Percentiles rank a stretch among this genome's conserved stretches.
phyloP scores from a whole-genome alignment of 2,329 filamentous ascomycete genomes.

The Polychaeton citri region DNA sequence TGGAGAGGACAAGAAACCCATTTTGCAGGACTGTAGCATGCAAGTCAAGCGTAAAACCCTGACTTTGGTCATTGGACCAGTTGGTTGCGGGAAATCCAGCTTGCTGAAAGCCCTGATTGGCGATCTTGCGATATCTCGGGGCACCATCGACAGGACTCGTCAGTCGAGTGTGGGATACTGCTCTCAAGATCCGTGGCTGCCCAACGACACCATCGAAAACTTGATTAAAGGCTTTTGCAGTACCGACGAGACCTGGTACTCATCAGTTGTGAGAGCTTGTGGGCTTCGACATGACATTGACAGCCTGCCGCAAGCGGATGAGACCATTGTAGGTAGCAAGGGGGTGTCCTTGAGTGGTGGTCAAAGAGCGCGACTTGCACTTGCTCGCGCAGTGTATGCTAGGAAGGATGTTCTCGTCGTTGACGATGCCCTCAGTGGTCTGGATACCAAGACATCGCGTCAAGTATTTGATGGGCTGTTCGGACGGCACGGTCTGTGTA shows the following conservation, averaged over 20 bases:
- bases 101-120: too few relatives aligned
- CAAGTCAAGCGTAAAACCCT: too few relatives aligned
- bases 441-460: constrained; percentile 46
- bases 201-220: constrained; percentile 7
- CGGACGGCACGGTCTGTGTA: constrained; percentile 28
- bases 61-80: too few relatives aligned
- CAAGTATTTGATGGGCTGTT: constrained; percentile 31
- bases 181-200: constrained; percentile 9
- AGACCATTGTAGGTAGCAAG: constrained; percentile 71
- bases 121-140: constrained; percentile 2
- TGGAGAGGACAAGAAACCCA: too few relatives aligned
- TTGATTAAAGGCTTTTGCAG: too few relatives aligned
- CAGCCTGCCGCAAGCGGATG: constrained; percentile 62
- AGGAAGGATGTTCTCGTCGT: constrained; percentile 62
- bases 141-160: not conserved
- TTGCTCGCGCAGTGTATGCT: constrained; percentile 70
- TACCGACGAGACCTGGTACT: constrained; percentile 55
- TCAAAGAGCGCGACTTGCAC: constrained; percentile 69
- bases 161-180: constrained; percentile 4
- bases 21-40: too few relatives aligned
- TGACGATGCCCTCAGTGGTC: constrained; percentile 67
- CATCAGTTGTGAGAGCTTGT: constrained; percentile 57
- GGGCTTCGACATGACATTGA: constrained; percentile 63
- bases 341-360: constrained; percentile 76
- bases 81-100: too few relatives aligned